Evolutionary conservation across 1,139 yeast genomes (phyloP).

Genomic region (Pneumocystis canis): DNA sequence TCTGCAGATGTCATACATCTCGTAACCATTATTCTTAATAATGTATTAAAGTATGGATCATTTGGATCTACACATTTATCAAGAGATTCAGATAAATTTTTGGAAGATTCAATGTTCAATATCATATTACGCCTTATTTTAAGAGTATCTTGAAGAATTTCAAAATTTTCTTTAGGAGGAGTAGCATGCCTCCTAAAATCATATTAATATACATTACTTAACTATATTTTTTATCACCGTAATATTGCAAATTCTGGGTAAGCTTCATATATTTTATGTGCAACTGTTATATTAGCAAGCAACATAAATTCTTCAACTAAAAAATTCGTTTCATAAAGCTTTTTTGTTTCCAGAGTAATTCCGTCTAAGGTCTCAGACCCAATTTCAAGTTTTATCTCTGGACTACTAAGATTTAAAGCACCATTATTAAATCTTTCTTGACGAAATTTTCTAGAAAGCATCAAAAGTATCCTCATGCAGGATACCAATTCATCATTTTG

Average conservation of each 20-base stretch:
- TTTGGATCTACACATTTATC: constrained; percentile 70
- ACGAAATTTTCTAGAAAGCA: constrained; percentile 66
- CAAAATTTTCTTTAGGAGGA: constrained; percentile 91
- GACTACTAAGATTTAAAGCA: constrained; percentile 91
- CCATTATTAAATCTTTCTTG: constrained; percentile 85
- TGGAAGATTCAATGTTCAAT: constrained; percentile 71
- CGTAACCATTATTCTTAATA: constrained; percentile 91
- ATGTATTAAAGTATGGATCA: constrained; percentile 85
- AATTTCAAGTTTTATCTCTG: constrained; percentile 94
- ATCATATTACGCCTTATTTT: constrained; percentile 61
- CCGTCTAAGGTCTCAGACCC: constrained; percentile 97
- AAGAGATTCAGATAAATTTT: constrained; percentile 82
- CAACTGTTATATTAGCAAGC: constrained; percentile 91
- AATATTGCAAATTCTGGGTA: constrained; percentile 98
- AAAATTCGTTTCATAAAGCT: constrained; percentile 78
- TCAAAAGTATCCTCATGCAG: constrained; percentile 72
- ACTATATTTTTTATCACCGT: constrained; percentile 28
- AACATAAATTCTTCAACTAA: constrained; percentile 97
- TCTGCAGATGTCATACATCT: constrained; percentile 99
- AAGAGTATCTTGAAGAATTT: constrained; percentile 72
- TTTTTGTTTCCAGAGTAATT: constrained; percentile 83
- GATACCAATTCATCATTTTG: constrained; percentile 72
- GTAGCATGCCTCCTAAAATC: constrained; percentile 58
- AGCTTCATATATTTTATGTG: constrained; percentile 76
- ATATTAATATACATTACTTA: not conserved